Base-by-base conservation (phyloP, 352 stramenopile species). In the Globisporangium acanthophoron region DNA sequence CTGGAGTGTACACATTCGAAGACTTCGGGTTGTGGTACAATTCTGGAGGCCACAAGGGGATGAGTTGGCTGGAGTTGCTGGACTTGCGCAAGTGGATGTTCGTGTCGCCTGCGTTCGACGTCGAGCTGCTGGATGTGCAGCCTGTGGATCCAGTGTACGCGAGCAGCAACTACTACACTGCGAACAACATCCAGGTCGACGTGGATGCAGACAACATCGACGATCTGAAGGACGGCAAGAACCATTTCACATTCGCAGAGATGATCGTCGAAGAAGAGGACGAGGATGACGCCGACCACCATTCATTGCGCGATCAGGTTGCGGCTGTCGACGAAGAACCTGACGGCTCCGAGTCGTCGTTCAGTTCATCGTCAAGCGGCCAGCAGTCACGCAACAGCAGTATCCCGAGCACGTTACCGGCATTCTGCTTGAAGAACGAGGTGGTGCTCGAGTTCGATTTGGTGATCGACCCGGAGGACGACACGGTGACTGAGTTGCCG, bases 21-120 rank as follows among this genome's bases (percentile, higher is more conserved):
- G 74, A 91, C 18, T 95, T 95, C 56, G 85, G 83, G 1, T 52
- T 77, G 31, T 95, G 85, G 85, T 96, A 96, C 59, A 96, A 96
- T 62, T 71, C 72, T 5, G 83, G 83, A 47, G 87, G 87, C 0
- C 92, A 78, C 52, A 78, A 83, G 54, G 71, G 64, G 2, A 86
- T 93, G 76, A 94, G 84, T 50, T 96, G 85, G 84, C 58, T 96
- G 8, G 87, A 96, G 62, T 55, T 96, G 37, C 70, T 96, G 6
- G 87, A 96, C 66, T 59, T 96, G 48, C 73, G 78, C 20, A 96
- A 96, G 54, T 96, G 84, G 87, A 62, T 75, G 15, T 93, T 90
- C 62, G 73, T 94, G 31, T 92, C 79, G 12, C 68, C 80, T 9
- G 60, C 69, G 2, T 94, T 96, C 33, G 67, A 76, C 13, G 61